Conservation (phyloP, 228 moss, liverwort and hornwort species). For the Sphagnum fallax region DNA sequence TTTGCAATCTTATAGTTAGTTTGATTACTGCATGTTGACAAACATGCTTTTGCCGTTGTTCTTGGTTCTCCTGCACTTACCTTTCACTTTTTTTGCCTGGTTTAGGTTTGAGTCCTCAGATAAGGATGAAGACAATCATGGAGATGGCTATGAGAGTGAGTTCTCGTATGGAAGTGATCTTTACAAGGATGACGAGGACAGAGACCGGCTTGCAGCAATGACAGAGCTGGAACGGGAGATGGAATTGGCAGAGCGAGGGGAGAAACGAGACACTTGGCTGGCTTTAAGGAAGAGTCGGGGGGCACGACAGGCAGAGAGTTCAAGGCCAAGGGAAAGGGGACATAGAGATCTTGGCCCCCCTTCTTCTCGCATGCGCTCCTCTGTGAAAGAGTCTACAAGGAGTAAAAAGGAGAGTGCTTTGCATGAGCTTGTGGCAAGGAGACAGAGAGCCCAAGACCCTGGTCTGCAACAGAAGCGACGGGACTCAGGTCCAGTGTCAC, state of each 20-base stretch:
- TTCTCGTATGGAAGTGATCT: slow-evolving; percentile 94
- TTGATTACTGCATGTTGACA: no score
- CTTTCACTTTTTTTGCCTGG: no score
- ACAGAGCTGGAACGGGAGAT: slow-evolving; percentile 89
- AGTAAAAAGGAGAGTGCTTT: slow-evolving; percentile 88
- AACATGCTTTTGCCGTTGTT: no score
- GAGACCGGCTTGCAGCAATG: slow-evolving; percentile 59
- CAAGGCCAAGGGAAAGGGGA: slow-evolving; percentile 63
- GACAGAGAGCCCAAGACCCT: slow-evolving; percentile 82
- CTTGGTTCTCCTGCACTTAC: no score
- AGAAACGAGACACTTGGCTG: slow-evolving; percentile 78
- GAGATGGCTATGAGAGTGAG: slow-evolving; percentile 85
- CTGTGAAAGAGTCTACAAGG: slow-evolving; percentile 72
- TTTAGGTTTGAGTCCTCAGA: slow-evolving; percentile 73
- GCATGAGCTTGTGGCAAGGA: slow-evolving; percentile 77
- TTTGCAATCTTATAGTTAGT: no score
- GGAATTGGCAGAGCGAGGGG: slow-evolving; percentile 79
- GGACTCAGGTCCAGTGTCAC: slow-evolving; percentile 49
- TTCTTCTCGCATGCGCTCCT: slow-evolving; percentile 92
- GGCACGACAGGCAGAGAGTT: slow-evolving; percentile 55
- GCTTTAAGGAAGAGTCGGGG: slow-evolving; percentile 73
- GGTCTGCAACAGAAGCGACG: slow-evolving; percentile 64
- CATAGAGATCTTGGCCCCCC: slow-evolving; percentile 82
- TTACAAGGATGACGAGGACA: slow-evolving; percentile 93
- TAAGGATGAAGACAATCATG: slow-evolving; percentile 70